Percentiles rank a stretch among this genome's conserved stretches.
These are phyloP conservation scores for Penicillium occitanis DNA, from an alignment of 2,329 filamentous ascomycete genomes.

Conservation along the genomic window DNA sequence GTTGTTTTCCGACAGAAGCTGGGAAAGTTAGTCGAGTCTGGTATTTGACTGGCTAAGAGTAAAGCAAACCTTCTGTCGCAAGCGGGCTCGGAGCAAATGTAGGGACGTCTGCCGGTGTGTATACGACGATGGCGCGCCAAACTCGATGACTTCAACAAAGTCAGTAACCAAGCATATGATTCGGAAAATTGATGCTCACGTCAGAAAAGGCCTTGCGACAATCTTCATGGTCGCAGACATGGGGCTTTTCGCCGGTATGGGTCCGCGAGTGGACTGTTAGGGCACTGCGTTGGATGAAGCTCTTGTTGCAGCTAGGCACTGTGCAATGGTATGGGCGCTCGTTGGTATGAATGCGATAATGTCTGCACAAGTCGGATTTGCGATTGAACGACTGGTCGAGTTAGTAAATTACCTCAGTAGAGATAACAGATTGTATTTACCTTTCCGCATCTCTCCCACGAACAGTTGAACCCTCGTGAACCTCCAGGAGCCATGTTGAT, in stretches of 20 bases:
- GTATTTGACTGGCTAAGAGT: neutral
- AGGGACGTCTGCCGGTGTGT: constrained; percentile 43
- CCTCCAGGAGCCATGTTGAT: constrained; percentile 36
- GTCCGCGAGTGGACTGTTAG: constrained; percentile 49
- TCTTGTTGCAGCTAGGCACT: constrained; percentile 47
- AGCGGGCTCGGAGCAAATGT: constrained; percentile 42
- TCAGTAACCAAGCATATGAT: constrained; percentile 17
- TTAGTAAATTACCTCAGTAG: constrained; percentile 12
- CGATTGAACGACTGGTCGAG: constrained; percentile 47
- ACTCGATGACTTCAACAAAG: constrained; percentile 37
- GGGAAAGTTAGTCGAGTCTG: constrained; percentile 4
- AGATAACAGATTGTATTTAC: constrained; percentile 28
- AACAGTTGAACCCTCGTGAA: constrained; percentile 46
- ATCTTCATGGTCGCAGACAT: constrained; percentile 44
- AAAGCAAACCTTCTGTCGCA: constrained; percentile 40
- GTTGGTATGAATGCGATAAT: constrained; percentile 51
- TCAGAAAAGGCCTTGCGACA: constrained; percentile 48
- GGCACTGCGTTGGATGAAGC: constrained; percentile 50
- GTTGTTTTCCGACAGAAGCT: constrained; percentile 46
- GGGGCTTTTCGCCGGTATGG: constrained; percentile 47
- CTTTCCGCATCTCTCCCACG: constrained; percentile 47
- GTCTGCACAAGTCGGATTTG: constrained; percentile 49
- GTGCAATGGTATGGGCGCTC: constrained; percentile 50
- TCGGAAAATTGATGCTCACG: constrained; percentile 32
- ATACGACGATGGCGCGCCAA: constrained; percentile 43